phyloP scores from a whole-genome alignment of 108 stramenopile genomes.

The Fragilaria radians region DNA sequence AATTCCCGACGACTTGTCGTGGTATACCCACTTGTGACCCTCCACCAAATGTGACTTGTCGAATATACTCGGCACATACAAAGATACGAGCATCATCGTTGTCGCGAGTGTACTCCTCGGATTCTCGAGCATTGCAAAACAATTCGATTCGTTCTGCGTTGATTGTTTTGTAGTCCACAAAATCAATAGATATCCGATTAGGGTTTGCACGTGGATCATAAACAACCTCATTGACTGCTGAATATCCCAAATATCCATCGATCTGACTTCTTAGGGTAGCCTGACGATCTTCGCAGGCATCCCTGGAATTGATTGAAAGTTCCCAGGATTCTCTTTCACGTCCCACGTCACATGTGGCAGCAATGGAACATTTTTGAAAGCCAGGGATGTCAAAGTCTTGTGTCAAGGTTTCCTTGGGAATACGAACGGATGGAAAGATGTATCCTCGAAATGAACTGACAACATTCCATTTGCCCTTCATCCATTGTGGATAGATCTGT shows the following conservation, averaged over 20 bases:
- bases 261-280: constrained; percentile 32
- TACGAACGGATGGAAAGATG: constrained; percentile 56
- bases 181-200: constrained; percentile 69
- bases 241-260: constrained; percentile 61
- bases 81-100: constrained; percentile 28
- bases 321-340: constrained; percentile 29
- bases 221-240: constrained; percentile 45
- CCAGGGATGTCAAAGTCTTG: constrained; percentile 48
- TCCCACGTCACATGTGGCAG: constrained; percentile 58
- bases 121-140: constrained; percentile 75
- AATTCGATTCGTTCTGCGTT: constrained; percentile 85
- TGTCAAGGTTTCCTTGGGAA: constrained; percentile 42
- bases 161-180: constrained; percentile 60
- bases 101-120: constrained; percentile 28
- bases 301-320: constrained; percentile 38
- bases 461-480: constrained; percentile 58
- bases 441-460: constrained; percentile 44
- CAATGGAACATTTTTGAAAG: constrained; percentile 78
- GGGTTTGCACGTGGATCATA: constrained; percentile 62
- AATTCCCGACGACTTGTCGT: constrained; percentile 64
- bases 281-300: constrained; percentile 59
- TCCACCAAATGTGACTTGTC: constrained; percentile 75
- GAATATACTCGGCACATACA: constrained; percentile 66
- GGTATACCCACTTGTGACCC: constrained; percentile 68
- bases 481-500: constrained; percentile 63